Conservation (phyloP, 352 stramenopile genomes). For the Phytopythium cucurbitacearum region DNA sequence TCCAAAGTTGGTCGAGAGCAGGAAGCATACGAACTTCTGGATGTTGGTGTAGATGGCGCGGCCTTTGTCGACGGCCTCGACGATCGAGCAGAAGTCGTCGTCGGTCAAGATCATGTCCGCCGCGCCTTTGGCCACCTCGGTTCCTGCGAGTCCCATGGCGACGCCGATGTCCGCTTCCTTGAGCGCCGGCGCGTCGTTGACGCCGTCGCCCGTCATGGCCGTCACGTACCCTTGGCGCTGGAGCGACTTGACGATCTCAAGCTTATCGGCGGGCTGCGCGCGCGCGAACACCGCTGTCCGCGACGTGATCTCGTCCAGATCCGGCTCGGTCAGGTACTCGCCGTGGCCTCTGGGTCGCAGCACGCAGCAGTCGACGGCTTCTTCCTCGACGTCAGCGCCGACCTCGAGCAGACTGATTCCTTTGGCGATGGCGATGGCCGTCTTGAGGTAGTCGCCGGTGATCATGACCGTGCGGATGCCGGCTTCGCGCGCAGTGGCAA, state of each 20-base stretch:
- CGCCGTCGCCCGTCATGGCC: conserved; percentile 94
- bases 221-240: conserved; percentile 67
- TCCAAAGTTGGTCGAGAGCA: conserved; percentile 92
- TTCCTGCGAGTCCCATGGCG: conserved; percentile 93
- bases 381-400: conserved; percentile 33
- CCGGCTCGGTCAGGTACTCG: conserved; percentile 30
- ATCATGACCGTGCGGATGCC: conserved; percentile 90
- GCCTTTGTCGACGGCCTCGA: conserved; percentile 91
- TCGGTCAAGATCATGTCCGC: conserved; percentile 95
- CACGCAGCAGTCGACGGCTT: conserved; percentile 46
- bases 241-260: conserved; percentile 87
- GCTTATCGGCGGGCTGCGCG: conserved; percentile 85
- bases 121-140: conserved; percentile 93
- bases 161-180: conserved; percentile 90
- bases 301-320: conserved; percentile 69
- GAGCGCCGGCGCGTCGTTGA: conserved; percentile 93
- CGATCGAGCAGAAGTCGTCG: conserved; percentile 95
- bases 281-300: conserved; percentile 81
- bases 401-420: conserved; percentile 89
- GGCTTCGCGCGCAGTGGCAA: conserved; percentile 34
- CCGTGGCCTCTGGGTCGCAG: conserved; percentile 13
- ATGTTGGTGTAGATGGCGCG: conserved; percentile 94
- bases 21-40: conserved; percentile 93
- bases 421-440: conserved; percentile 90
- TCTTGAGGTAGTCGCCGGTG: conserved; percentile 95